Conservation (phyloP, 352 stramenopile genomes). For the Phytopythium mirpurense region DNA sequence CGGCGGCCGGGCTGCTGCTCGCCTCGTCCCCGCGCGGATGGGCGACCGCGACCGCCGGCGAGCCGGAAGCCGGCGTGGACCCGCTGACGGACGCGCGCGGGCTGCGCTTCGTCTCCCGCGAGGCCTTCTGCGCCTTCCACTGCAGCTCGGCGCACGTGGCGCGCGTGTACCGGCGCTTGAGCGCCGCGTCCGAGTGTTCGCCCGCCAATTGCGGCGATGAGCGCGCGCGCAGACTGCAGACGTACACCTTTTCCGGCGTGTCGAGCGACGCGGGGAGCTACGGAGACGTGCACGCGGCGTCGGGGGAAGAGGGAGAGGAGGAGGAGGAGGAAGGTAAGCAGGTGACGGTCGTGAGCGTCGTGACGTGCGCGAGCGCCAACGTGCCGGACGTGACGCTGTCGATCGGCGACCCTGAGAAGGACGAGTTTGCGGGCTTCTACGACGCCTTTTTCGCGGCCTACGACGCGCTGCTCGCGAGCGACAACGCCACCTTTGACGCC, state of each 20-base stretch:
- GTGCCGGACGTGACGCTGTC: conserved; percentile 36
- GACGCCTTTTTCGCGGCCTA: conserved; percentile 60
- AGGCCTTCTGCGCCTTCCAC: conserved; percentile 54
- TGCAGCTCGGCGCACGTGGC: conserved; percentile 37
- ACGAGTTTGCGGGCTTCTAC: conserved; percentile 50
- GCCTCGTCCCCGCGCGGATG: conserved; percentile 28
- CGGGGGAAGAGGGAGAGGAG: conserved; percentile 6
- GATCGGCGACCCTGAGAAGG: conserved; percentile 14
- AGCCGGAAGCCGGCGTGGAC: background rate
- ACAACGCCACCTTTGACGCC: conserved; percentile 47
- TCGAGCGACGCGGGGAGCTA: background rate
- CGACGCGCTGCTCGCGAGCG: conserved; percentile 54
- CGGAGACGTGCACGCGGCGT: conserved; percentile 27
- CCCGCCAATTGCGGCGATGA: conserved; percentile 10
- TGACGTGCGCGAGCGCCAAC: conserved; percentile 38
- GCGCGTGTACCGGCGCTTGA: conserved; percentile 9
- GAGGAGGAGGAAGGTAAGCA: conserved; percentile 6
- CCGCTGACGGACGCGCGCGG: conserved; percentile 32
- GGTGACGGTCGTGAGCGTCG: conserved; percentile 30
- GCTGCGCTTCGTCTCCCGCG: conserved; percentile 32
- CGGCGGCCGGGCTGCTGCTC: conserved; percentile 3
- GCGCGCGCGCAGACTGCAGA: conserved; percentile 9
- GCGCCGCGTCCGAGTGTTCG: conserved; percentile 12
- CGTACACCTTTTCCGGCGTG: conserved; percentile 21
- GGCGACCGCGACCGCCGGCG: background rate